Percentiles rank a stretch among this genome's conserved stretches.
phyloP scores from a whole-genome alignment of 352 stramenopile species.

The Thalassiosira livingstoniorum region DNA sequence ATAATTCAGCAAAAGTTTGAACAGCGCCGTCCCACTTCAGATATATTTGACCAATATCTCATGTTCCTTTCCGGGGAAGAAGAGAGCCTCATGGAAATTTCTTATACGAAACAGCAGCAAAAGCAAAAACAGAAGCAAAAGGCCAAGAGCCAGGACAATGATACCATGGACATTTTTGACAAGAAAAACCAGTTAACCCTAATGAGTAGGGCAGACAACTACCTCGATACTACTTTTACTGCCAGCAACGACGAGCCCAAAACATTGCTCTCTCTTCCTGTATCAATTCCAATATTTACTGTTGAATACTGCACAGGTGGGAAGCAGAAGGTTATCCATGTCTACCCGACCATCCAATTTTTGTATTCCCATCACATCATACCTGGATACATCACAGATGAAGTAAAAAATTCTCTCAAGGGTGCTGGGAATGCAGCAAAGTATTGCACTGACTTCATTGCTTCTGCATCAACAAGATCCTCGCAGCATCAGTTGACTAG shows the following conservation, averaged over 20 bases:
- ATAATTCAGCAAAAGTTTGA: slow-evolving; percentile 73
- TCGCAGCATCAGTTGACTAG: not conserved
- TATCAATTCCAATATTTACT: slow-evolving; percentile 68
- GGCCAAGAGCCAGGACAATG: slow-evolving; percentile 67
- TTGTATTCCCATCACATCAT: slow-evolving; percentile 73
- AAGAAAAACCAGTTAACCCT: slow-evolving; percentile 56
- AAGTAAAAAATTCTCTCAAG: slow-evolving; percentile 45
- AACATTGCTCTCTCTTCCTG: slow-evolving; percentile 52
- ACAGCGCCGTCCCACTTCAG: slow-evolving; percentile 48
- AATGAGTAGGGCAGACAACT: slow-evolving; percentile 46
- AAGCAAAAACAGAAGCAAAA: slow-evolving; percentile 79
- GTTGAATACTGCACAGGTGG: slow-evolving; percentile 58
- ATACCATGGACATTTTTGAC: slow-evolving; percentile 75
- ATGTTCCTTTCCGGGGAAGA: slow-evolving; percentile 71
- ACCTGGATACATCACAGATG: slow-evolving; percentile 61
- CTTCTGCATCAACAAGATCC: slow-evolving; percentile 23
- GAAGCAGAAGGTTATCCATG: slow-evolving; percentile 58
- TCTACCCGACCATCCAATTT: slow-evolving; percentile 75
- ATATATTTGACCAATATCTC: slow-evolving; percentile 73
- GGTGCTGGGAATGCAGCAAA: slow-evolving; percentile 18
- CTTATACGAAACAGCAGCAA: slow-evolving; percentile 77
- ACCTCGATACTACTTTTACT: slow-evolving; percentile 51
- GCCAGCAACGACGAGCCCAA: slow-evolving; percentile 51
- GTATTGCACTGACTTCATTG: slow-evolving; percentile 58
- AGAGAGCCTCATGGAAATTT: slow-evolving; percentile 74